These are phyloP conservation scores for Alternaria metachromatica DNA, from an alignment of 2,329 filamentous ascomycete genomes.

Conservation along the genomic window DNA sequence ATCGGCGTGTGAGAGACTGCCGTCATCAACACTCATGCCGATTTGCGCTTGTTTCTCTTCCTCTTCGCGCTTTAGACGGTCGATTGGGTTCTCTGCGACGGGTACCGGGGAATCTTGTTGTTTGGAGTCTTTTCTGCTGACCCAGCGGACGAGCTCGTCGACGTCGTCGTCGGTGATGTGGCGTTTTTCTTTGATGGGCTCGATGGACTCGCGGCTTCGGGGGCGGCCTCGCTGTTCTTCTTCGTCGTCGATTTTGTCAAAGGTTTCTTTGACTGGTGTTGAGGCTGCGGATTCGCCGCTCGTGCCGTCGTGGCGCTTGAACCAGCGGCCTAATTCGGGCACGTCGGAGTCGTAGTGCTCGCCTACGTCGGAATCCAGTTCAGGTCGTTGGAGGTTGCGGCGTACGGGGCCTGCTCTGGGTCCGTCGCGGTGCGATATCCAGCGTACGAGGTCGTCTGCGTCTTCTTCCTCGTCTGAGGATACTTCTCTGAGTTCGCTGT, in stretches of 20 bases:
- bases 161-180: constrained; percentile 31
- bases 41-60: constrained; percentile 22
- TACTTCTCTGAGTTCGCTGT: constrained; percentile 25
- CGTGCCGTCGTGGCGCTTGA: constrained; percentile 28
- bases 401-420: constrained; percentile 29
- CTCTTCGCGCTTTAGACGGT: constrained; percentile 9
- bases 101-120: constrained; percentile 5
- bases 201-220: constrained; percentile 13
- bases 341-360: constrained; percentile 30
- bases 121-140: constrained; percentile 24
- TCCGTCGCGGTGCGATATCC: constrained; percentile 32
- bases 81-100: not conserved
- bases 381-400: constrained; percentile 7
- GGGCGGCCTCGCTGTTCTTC: constrained; percentile 16
- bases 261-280: constrained; percentile 3
- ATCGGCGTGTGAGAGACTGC: constrained; percentile 22
- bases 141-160: constrained; percentile 36
- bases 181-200: constrained; percentile 7
- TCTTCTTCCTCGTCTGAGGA: constrained; percentile 26
- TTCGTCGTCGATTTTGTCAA: not conserved
- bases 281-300: constrained; percentile 30
- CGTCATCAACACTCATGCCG: constrained; percentile 26
- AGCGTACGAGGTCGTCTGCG: constrained; percentile 32
- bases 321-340: constrained; percentile 30
- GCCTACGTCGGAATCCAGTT: constrained; percentile 15